These are phyloP conservation scores for Corymbia citriodora DNA, from an alignment of 441 rosid genomes.

Conservation along the genomic window DNA sequence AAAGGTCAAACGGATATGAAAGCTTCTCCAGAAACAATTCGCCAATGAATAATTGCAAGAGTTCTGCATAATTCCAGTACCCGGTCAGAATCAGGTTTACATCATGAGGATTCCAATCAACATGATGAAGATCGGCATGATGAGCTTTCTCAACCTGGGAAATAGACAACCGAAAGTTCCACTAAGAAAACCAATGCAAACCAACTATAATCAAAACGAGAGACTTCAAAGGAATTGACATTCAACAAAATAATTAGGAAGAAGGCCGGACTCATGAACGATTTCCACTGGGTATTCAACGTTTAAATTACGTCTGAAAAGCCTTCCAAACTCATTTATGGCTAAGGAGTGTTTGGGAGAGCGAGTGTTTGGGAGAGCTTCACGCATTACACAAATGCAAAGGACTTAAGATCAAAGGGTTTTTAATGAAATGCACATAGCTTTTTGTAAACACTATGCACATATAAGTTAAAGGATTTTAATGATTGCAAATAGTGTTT, in stretches of 20 bases:
- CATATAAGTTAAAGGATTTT: background rate
- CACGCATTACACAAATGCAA: background rate
- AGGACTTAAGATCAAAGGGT: too few relatives aligned
- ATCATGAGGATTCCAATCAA: slow-evolving; percentile 95
- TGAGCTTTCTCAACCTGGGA: slow-evolving; percentile 94
- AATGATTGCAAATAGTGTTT: background rate
- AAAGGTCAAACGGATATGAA: slow-evolving; percentile 17
- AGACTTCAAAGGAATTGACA: background rate
- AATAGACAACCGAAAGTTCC: background rate
- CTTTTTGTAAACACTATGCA: background rate
- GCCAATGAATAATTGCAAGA: background rate
- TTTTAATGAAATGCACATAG: background rate
- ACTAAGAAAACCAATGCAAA: background rate
- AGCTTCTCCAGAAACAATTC: background rate
- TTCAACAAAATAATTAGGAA: background rate
- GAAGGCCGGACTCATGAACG: background rate
- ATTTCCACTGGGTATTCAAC: background rate
- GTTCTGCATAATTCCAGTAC: slow-evolving; percentile 33
- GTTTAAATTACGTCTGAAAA: background rate
- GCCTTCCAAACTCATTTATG: background rate
- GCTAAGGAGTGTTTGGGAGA: background rate
- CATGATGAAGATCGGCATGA: slow-evolving; percentile 92
- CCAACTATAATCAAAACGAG: background rate
- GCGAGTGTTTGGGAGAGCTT: too few relatives aligned
- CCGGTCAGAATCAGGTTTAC: slow-evolving; percentile 88